Evolutionary conservation across 495 filamentous ascomycete species (phyloP).

Genomic region (Podospora comata): DNA sequence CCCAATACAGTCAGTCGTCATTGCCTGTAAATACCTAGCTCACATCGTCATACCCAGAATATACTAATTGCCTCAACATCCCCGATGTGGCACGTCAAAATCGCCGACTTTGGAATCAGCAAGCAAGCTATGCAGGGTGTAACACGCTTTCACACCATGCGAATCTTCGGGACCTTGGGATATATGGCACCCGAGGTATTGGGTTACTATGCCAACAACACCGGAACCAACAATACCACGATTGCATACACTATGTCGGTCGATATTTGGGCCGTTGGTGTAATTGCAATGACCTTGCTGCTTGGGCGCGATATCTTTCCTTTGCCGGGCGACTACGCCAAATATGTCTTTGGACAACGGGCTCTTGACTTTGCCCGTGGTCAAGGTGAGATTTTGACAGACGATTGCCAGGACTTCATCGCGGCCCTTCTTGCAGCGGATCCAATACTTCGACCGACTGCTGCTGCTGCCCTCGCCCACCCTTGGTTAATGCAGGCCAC

Average conservation of each 20-base stretch:
- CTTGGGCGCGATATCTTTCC: not conserved
- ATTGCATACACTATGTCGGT: constrained; percentile 16
- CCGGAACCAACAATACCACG: not conserved
- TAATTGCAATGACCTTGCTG: constrained; percentile 2
- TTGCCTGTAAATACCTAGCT: not conserved
- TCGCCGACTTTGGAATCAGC: constrained; percentile 50
- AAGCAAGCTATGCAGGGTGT: constrained; percentile 28
- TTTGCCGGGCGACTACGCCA: not conserved
- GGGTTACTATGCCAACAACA: not conserved
- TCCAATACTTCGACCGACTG: constrained; percentile 5
- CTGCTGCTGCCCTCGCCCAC: not conserved
- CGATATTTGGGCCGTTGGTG: constrained; percentile 19
- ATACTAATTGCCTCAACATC: constrained; percentile 10
- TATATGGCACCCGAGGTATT: constrained; percentile 19
- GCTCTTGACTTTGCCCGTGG: not conserved
- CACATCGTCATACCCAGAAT: constrained; percentile 17
- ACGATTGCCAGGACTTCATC: not conserved
- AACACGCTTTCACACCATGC: constrained; percentile 7
- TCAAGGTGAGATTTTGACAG: not conserved
- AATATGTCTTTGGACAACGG: not conserved
- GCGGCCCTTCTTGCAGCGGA: not conserved
- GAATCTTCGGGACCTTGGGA: constrained; percentile 13
- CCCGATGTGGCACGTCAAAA: constrained; percentile 43
- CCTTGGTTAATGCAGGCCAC: not conserved
- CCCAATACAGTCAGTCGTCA: not conserved